Evolutionary conservation across 805 yeast genomes (phyloP), one percentile per base, ranked within the genome.

Genomic region (Yamadazyma insecticola): DNA sequence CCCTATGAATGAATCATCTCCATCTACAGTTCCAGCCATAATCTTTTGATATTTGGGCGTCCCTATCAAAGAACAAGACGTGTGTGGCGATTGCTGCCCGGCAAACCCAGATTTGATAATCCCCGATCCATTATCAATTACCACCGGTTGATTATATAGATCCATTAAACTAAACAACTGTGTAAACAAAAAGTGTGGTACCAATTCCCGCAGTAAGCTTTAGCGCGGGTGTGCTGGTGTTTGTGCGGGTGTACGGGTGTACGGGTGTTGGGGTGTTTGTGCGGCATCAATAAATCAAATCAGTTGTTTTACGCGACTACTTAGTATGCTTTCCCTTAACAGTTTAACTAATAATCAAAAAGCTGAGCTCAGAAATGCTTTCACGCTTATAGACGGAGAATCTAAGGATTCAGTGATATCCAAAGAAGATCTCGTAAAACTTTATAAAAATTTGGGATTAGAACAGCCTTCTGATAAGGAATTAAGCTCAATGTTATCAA

Each of bases 61-160:
- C 4, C 97, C 97, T 3, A 80, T 57, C 14, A 86, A 61, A 2
- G 88, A 77, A 17, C 77, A 75, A 43, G 67, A 69, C 26, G 73
- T 55, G 45, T 76, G 72, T 3, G 97, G 97, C 43, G 66, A 72
- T 29, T 86, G 92, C 43, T 84, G 94, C 14, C 97, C 96, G 1
- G 96, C 95, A 55, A 89, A 85, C 1, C 97, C 97, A 1, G 94
- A 85, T 51, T 87, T 83, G 33, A 89, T 64, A 22, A 72, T 70
- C 1, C 95, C 95, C 3, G 95, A 81, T 6, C 97, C 96, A 44
- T 66, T 66, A 40, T 66, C 72, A 21, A 66, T 53, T 12, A 66
- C 72, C 15, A 66, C 63, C 6, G 72, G 71, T 38, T 66, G 72
- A 45, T 66, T 66, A 37, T 64, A 65, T 20, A 65, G 29, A 18